These are phyloP conservation scores for Hyparrhenia diplandra DNA, from an alignment of 176 grass and related monocot genomes.

Conservation along the genomic window DNA sequence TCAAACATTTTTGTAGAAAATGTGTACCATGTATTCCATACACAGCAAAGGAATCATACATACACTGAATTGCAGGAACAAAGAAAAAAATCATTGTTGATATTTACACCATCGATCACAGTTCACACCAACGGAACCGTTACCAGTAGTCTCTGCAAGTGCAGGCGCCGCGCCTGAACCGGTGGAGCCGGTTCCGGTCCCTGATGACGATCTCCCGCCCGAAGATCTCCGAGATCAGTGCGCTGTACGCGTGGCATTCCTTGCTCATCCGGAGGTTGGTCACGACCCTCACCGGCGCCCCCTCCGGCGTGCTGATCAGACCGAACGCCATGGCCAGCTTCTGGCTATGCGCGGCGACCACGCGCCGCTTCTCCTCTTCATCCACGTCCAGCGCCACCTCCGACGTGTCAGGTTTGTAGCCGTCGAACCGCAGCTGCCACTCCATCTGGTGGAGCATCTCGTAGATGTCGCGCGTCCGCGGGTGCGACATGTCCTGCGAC, in stretches of 20 bases:
- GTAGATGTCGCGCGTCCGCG: slow-evolving; percentile 41
- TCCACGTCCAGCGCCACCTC: slow-evolving; percentile 41
- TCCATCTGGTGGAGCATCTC: slow-evolving; percentile 84
- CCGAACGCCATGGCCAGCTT: slow-evolving; percentile 88
- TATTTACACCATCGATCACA: slow-evolving; percentile 36
- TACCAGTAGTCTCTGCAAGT: slow-evolving; percentile 63
- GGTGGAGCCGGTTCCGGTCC: slow-evolving; percentile 73
- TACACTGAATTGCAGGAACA: neutral
- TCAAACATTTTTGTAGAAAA: neutral
- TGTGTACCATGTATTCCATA: neutral
- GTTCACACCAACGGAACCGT: neutral
- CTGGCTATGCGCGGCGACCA: slow-evolving; percentile 52
- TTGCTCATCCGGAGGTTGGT: slow-evolving; percentile 76
- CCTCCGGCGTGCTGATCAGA: slow-evolving; percentile 46
- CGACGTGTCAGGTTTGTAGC: slow-evolving; percentile 60
- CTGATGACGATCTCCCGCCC: slow-evolving; percentile 50
- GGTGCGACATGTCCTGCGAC: slow-evolving; percentile 69
- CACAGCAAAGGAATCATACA: slow-evolving; percentile 19
- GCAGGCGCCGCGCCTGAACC: slow-evolving; percentile 57
- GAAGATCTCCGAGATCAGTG: slow-evolving; percentile 55
- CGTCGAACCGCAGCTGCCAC: slow-evolving; percentile 64
- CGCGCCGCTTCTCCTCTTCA: slow-evolving; percentile 60
- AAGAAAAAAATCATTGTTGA: neutral
- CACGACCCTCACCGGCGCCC: slow-evolving; percentile 45
- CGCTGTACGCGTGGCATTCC: slow-evolving; percentile 71